Evolutionary conservation across 495 filamentous ascomycete genomes (phyloP), one percentile per base, ranked within the genome.

Genomic region (Hypomontagnella monticulosa): DNA sequence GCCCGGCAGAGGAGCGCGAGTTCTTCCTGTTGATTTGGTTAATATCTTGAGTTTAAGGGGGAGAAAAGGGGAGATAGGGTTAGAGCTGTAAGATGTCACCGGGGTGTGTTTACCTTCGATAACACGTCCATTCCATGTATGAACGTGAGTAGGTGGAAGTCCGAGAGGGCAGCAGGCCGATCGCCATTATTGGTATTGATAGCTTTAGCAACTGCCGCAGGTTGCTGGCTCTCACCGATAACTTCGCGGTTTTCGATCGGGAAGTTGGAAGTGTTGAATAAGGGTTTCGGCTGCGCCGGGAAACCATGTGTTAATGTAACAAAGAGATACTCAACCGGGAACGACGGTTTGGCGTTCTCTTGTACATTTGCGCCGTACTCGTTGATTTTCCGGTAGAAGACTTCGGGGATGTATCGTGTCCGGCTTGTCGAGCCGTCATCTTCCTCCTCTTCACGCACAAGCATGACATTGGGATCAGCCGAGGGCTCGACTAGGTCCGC

Each of bases 261-360:
- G 76, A 97, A 99, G 12, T 75, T 81, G 50, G 84, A 81, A 11
- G 81, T 76, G 15, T 71, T 84, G 78, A 98, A 98, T 11, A 88
- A 57, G 4, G 93, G 92, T 30, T 84, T 86, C 4, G 91, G 82
- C 27, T 88, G 80, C 40, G 87, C 93, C 0, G 96, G 96, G 79
- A 98, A 97, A 38, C 96, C 95, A 72, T 99, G 94, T 6, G 95
- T 99, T 40, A 99, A 84, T 5, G 95, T 97, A 52, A 97, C 91
- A 30, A 97, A 87, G 30, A 99, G 84, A 74, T 97, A 99, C 70
- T 98, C 96, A 30, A 97, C 94, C 0, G 95, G 95, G 74, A 99
- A 99, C 44, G 88, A 85, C 2, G 96, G 95, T 71, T 97, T 97
- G 23, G 96, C 95, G 71, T 97, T 98, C 71, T 98, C 91, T 73